Evolutionary conservation across 2,329 filamentous ascomycete species (phyloP), one percentile per base, ranked within the genome.

Genomic region (Drechmeria coniospora): DNA sequence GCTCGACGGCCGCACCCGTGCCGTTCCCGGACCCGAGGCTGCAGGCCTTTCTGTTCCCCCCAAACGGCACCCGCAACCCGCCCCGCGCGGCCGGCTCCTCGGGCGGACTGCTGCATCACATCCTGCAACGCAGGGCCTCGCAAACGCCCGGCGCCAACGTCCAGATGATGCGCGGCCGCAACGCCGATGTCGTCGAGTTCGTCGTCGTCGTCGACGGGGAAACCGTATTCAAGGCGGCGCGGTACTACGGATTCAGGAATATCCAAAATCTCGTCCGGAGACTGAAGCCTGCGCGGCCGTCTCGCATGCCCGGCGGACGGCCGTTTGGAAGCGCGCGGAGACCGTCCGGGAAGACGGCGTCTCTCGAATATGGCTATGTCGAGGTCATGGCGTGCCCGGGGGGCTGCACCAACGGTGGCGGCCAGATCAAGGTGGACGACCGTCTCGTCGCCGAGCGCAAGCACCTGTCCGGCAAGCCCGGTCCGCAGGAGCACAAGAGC

Each of bases 361-460:
- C 50, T 12, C 53, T 68, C 6, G 82, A 93, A 20, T 86, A 86
- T 49, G 68, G 79, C n/a, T 95, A 92, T 53, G 80, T 95, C 16
- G 90, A 98, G 55, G 90, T 98, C 32, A 98, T 98, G 90, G 90
- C 90, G 10, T 98, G 90, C 51, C 90, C 90, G 0, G 90, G 90
- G n/a, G 90, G 90, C 3, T 98, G 90, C 57, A 98, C 90, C 30
- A 98, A 98, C 43, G 90, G 90, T 2, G 90, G 90, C 21, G 90
- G 90, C 1, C 90, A 98, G 58, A 76, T 98, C 48, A 93, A 93
- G 47, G 71, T 82, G 15, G 80, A 83, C 29, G 90, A 95, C 48
- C 71, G 79, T 6, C 57, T 72, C 9, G 54, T 76, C 8, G 43
- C 61, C 23, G 62, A 63, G 35, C 61, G 61, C 26, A 62, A 56